A percentile compares a stretch with the other conserved stretches of the same genome.
Conservation (phyloP, 352 stramenopile species). For the Poterioochromonas sp. region DNA sequence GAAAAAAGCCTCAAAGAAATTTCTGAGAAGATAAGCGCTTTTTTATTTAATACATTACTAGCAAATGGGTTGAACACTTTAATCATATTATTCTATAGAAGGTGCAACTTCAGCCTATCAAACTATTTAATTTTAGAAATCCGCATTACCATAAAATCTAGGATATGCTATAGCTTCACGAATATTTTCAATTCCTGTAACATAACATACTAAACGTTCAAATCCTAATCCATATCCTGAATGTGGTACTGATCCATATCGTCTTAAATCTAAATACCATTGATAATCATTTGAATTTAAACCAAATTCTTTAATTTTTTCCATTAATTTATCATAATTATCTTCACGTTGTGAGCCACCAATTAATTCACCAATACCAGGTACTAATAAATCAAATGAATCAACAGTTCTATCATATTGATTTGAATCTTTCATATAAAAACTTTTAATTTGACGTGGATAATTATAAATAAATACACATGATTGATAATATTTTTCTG, state of each 20-base stretch:
- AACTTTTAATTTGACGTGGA: constrained; percentile 92
- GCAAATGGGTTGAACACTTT: no score
- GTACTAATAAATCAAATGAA: constrained; percentile 92
- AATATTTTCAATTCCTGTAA: constrained; percentile 96
- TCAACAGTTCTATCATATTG: constrained; percentile 85
- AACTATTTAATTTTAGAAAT: no score
- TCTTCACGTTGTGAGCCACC: constrained; percentile 91
- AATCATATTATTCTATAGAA: no score
- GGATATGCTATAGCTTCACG: constrained; percentile 93
- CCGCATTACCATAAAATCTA: constrained; percentile 83
- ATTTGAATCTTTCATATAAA: constrained; percentile 99
- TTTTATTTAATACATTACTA: no score
- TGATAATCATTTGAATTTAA: constrained; percentile 74
- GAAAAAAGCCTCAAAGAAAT: no score
- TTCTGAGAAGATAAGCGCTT: no score
- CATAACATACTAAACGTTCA: constrained; percentile 91
- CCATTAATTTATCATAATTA: constrained; percentile 59
- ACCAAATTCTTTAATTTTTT: constrained; percentile 67
- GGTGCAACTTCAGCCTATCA: no score
- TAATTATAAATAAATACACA: constrained; percentile 95
- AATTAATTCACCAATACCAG: constrained; percentile 89
- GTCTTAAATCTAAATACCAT: constrained; percentile 95
- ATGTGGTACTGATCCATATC: constrained; percentile 92
- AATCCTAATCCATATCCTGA: constrained; percentile 95
- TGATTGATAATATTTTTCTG: constrained; percentile 53